Base-by-base conservation (phyloP, 495 filamentous ascomycete species). In the Elaphomyces granulatus region DNA sequence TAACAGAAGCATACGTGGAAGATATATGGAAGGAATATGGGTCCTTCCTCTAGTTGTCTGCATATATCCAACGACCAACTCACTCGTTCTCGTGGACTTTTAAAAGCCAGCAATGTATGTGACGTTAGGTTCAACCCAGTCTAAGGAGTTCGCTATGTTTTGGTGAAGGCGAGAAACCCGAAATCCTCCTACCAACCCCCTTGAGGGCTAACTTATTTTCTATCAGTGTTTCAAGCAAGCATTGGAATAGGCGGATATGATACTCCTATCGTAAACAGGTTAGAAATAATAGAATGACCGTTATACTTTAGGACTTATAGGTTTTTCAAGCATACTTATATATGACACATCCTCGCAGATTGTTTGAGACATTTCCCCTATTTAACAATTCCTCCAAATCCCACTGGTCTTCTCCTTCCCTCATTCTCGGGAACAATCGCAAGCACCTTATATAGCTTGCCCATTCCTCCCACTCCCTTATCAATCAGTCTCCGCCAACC, bases 391-490 rank as follows among this genome's bases (percentile, higher is more conserved):
- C 88, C 88, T 0, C 88, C 90, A 69, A 98, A 95, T 16, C 90
- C 90, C 46, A 95, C 83, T 7, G 90, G 90, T 28, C 78, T 67
- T 45, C 79, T 67, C 52, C 58, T 61, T 2, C 83, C 86, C 15
- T 65, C 72, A 46, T 77, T 78, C 59, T 85, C 81, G 0, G 90
- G 90, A 49, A 96, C 60, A 46, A 98, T 82, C 20, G 87, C 79
- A 72, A 98, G 68, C 7, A 75, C 86, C 65, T 95, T 94, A 52
- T 98, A 98, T 34, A 95, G 59, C 63, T 77, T 81, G 2, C 90
- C 90, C 90, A 96, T 98, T 0, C 83, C 87, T 34, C 70, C 73
- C 9, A 72, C 77, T 0, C 80, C 72, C 26, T 79, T 65, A 55
- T 90, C 88, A 16, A 94, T 73, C 28, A 96, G 56, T 43, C 88